Evolutionary conservation across 106 monocot species (phyloP).

Genomic region (Dioscorea alata): DNA sequence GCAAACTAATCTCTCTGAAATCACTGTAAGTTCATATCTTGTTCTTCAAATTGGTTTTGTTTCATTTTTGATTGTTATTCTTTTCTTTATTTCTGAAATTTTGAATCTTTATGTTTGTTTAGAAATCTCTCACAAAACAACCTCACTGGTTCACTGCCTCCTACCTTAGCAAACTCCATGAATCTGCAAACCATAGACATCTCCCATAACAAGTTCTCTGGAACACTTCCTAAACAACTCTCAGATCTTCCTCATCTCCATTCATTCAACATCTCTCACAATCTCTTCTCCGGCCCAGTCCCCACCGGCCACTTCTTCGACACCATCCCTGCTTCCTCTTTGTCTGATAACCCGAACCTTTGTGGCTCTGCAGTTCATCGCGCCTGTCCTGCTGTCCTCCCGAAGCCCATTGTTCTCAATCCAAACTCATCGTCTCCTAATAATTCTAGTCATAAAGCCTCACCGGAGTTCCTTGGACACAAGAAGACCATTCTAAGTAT

Average conservation of each 20-base stretch:
- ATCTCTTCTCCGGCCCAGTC: conserved; percentile 57
- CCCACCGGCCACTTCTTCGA: conserved; percentile 75
- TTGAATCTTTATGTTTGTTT: conserved; percentile 17
- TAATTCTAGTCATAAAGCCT: background rate
- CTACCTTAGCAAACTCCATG: conserved; percentile 47
- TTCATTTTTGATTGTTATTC: background rate
- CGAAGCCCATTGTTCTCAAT: conserved; percentile 63
- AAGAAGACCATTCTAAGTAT: conserved; percentile 84
- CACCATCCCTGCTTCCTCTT: conserved; percentile 51
- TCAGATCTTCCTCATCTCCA: conserved; percentile 53
- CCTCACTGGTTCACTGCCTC: conserved; percentile 57
- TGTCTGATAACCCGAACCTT: conserved; percentile 52
- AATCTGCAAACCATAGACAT: conserved; percentile 55
- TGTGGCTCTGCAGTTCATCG: conserved; percentile 42
- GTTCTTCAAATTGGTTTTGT: background rate
- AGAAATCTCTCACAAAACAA: conserved; percentile 69
- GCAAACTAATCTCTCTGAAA: conserved; percentile 36
- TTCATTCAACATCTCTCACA: conserved; percentile 74
- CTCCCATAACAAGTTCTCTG: conserved; percentile 59
- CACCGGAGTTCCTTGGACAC: conserved; percentile 31
- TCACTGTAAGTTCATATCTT: conserved; percentile 9
- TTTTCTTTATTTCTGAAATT: background rate
- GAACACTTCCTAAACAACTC: conserved; percentile 63
- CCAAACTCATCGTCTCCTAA: conserved; percentile 40
- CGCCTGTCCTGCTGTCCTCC: conserved; percentile 40